Percentiles rank a stretch among this genome's conserved stretches.
phyloP scores from a whole-genome alignment of 345 rosid genomes.

The Populus davidiana region DNA sequence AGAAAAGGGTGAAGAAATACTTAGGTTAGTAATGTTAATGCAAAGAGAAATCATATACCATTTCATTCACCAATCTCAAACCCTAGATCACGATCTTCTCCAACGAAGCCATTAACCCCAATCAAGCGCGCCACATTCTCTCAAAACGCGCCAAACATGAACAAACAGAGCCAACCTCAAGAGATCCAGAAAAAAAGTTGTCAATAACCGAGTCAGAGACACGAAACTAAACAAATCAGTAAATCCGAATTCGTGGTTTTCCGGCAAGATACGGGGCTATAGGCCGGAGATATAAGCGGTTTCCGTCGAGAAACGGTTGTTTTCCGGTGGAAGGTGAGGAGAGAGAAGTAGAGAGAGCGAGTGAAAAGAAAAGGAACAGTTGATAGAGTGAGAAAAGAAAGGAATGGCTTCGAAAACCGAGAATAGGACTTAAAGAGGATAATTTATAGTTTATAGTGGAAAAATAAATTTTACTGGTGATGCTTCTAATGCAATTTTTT shows the following conservation, averaged over 20 bases:
- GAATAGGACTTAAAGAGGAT: slow-evolving; percentile 41
- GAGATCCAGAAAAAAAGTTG: slow-evolving; percentile 57
- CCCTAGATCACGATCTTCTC: slow-evolving; percentile 72
- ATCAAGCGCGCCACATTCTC: slow-evolving; percentile 67
- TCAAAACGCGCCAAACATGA: slow-evolving; percentile 32
- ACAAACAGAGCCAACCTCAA: slow-evolving; percentile 38
- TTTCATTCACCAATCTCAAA: slow-evolving; percentile 62
- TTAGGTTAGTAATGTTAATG: neutral
- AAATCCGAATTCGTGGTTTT: neutral
- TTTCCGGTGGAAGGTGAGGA: slow-evolving; percentile 31
- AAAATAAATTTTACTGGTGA: slow-evolving; percentile 15
- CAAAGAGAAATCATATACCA: slow-evolving; percentile 52
- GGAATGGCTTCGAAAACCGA: slow-evolving; percentile 57
- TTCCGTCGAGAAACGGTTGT: slow-evolving; percentile 42
- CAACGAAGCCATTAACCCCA: slow-evolving; percentile 31
- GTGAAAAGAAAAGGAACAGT: slow-evolving; percentile 12
- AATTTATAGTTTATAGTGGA: slow-evolving; percentile 64
- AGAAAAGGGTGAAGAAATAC: neutral
- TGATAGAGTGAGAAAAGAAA: slow-evolving; percentile 22
- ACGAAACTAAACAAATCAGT: neutral
- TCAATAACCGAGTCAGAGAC: slow-evolving; percentile 24
- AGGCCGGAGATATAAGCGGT: slow-evolving; percentile 34
- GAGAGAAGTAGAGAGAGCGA: slow-evolving; percentile 23
- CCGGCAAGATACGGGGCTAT: slow-evolving; percentile 7
- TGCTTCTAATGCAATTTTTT: slow-evolving; percentile 17